phyloP scores from a whole-genome alignment of 805 yeast genomes.

The Ogataea philodendri region DNA sequence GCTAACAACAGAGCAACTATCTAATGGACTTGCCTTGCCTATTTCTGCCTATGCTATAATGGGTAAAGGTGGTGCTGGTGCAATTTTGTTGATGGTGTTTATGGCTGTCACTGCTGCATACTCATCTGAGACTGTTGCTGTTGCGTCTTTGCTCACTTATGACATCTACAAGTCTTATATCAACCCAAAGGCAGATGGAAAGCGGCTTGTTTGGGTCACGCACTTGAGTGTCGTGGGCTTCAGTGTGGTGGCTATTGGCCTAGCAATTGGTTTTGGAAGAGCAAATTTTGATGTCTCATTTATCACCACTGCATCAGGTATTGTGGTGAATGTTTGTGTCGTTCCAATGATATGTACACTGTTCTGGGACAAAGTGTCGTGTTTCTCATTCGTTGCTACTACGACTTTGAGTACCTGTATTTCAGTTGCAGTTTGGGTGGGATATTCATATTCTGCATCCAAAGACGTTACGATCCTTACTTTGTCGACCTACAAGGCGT shows the following conservation, averaged over 20 bases:
- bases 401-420: slow-evolving; percentile 45
- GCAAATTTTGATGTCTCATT: slow-evolving; percentile 53
- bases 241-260: slow-evolving; percentile 46
- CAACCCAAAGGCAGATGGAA: slow-evolving; percentile 50
- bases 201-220: slow-evolving; percentile 43
- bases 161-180: slow-evolving; percentile 51
- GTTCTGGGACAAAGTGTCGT: slow-evolving; percentile 45
- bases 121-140: slow-evolving; percentile 56
- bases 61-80: slow-evolving; percentile 51
- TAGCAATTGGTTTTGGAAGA: slow-evolving; percentile 50
- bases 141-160: slow-evolving; percentile 47
- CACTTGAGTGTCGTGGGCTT: slow-evolving; percentile 43
- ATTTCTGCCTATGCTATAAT: slow-evolving; percentile 49
- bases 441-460: slow-evolving; percentile 35
- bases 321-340: slow-evolving; percentile 55
- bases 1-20: slow-evolving; percentile 42
- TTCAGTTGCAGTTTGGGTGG: slow-evolving; percentile 43
- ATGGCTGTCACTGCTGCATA: slow-evolving; percentile 56
- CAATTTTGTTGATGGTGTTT: slow-evolving; percentile 45
- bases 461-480: slow-evolving; percentile 26
- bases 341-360: slow-evolving; percentile 48
- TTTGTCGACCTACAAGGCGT: slow-evolving; percentile 50
- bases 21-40: slow-evolving; percentile 50
- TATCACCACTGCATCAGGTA: slow-evolving; percentile 51
- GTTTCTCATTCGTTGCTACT: slow-evolving; percentile 43